These are phyloP conservation scores for Tolypocladium amazonense DNA, from an alignment of 2,329 filamentous ascomycete species.

Conservation along the genomic window DNA sequence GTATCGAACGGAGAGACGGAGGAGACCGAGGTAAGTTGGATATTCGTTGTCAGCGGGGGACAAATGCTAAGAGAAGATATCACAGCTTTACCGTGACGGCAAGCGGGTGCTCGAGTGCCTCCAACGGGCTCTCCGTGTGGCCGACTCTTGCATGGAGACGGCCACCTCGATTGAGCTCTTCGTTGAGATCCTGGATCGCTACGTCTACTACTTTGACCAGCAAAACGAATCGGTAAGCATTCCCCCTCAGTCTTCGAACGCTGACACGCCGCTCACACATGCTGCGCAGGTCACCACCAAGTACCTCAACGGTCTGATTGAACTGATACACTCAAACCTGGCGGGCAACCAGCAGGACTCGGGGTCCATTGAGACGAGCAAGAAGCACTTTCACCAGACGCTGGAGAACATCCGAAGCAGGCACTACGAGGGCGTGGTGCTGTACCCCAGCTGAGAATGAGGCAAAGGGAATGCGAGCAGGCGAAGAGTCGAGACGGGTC, in stretches of 20 bases:
- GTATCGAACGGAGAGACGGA: conserved; percentile 69
- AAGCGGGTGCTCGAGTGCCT: conserved; percentile 95
- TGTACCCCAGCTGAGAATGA: conserved; percentile 39
- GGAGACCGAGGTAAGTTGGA: conserved; percentile 56
- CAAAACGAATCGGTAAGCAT: conserved; percentile 78
- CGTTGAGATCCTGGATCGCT: conserved; percentile 95
- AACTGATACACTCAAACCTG: conserved; percentile 94
- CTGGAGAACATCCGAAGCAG: conserved; percentile 86
- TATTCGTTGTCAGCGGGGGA: not conserved
- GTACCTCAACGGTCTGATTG: conserved; percentile 94
- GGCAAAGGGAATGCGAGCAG: not conserved
- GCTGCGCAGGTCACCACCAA: conserved; percentile 69
- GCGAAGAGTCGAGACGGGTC: not conserved
- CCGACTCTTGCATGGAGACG: conserved; percentile 98
- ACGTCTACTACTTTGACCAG: conserved; percentile 99
- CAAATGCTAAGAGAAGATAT: not conserved
- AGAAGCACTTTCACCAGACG: conserved; percentile 89
- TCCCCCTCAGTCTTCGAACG: not conserved
- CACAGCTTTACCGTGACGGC: conserved; percentile 89
- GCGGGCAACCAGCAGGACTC: conserved; percentile 75
- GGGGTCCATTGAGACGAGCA: conserved; percentile 74
- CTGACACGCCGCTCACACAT: not conserved
- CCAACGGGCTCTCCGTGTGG: conserved; percentile 87
- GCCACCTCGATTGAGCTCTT: conserved; percentile 95
- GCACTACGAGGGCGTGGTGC: conserved; percentile 86